Percentiles rank a stretch among this genome's conserved stretches.
These are phyloP conservation scores for Nicotiana rustica DNA, from an alignment of 305 asterid species.

Conservation along the genomic window DNA sequence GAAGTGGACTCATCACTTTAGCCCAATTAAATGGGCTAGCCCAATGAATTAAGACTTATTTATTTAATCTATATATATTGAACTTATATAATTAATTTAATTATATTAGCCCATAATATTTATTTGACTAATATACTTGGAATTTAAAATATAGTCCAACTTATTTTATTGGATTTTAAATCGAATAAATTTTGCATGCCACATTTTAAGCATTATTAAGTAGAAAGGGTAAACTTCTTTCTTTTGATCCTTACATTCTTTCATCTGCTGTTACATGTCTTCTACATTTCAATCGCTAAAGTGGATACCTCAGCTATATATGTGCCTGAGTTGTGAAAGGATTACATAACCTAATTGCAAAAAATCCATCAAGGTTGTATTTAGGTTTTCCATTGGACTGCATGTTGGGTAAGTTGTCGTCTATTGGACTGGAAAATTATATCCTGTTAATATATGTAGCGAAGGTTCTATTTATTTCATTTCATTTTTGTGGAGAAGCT, in stretches of 20 bases:
- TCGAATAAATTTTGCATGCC: too few species aligned
- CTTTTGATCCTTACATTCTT: neutral
- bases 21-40: too few species aligned
- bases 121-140: too few species aligned
- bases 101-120: too few species aligned
- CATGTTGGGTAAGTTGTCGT: neutral
- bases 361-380: constrained; percentile 15
- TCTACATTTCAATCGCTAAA: neutral
- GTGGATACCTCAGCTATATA: neutral
- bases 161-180: too few species aligned
- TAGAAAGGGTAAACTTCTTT: neutral
- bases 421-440: neutral
- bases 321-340: neutral
- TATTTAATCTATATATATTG: too few species aligned
- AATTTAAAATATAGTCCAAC: too few species aligned
- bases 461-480: neutral
- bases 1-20: too few species aligned
- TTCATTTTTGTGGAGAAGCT: neutral
- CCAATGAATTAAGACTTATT: too few species aligned
- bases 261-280: neutral
- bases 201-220: neutral
- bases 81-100: too few species aligned
- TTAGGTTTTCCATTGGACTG: too few species aligned
- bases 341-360: neutral
- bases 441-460: neutral